These are phyloP conservation scores for Lachancea sp. DNA, from an alignment of 805 yeast genomes.

Conservation along the genomic window DNA sequence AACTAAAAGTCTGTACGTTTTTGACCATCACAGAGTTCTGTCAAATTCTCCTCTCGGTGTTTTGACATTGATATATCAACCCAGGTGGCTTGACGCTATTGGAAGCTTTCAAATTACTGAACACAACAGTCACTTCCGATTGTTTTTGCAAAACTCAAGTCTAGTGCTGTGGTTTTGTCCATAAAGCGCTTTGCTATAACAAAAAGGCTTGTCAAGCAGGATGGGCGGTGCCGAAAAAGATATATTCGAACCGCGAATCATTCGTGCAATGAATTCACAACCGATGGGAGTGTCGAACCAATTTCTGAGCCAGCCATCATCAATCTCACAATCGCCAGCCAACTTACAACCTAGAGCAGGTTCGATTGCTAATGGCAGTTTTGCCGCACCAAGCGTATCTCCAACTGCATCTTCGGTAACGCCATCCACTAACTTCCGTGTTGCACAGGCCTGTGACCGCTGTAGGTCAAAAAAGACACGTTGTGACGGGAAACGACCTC, in stretches of 20 bases:
- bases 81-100: no score
- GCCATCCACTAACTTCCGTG: slow-evolving; percentile 42
- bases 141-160: no score
- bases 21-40: no score
- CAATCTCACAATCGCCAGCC: slow-evolving; percentile 10
- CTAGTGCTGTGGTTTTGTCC: no score
- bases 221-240: slow-evolving; percentile 7
- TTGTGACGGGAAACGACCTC: slow-evolving; percentile 61
- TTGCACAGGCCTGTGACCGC: slow-evolving; percentile 89
- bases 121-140: no score
- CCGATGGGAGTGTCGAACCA: slow-evolving; percentile 15
- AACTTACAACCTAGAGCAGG: slow-evolving; percentile 1
- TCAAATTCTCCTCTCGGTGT: no score
- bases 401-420: slow-evolving; percentile 7
- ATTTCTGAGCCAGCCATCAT: slow-evolving; percentile 11
- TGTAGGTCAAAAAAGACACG: slow-evolving; percentile 46
- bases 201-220: neutral
- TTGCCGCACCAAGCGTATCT: slow-evolving; percentile 1
- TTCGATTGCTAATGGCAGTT: neutral
- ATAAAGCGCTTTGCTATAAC: neutral
- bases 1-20: no score
- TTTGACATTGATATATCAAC: no score
- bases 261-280: slow-evolving; percentile 20
- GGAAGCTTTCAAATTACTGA: no score
- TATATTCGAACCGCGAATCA: slow-evolving; percentile 11